phyloP scores from a whole-genome alignment of 371 early-diverging fungal species.

The Umbelopsis sp. region DNA sequence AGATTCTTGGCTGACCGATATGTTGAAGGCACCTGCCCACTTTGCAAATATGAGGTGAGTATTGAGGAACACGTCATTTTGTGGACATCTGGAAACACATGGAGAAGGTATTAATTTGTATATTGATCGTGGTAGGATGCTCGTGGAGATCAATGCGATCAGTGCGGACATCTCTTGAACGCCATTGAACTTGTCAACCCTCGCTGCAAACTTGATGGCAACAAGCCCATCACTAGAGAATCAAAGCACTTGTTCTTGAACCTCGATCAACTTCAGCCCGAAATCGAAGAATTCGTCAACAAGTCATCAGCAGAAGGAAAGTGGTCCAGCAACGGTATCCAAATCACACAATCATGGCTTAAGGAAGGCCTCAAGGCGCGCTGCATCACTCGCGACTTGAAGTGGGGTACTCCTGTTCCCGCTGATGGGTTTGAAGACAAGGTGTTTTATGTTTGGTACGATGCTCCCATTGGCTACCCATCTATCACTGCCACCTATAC shows the following conservation, averaged over 20 bases:
- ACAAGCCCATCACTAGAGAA: constrained; percentile 78
- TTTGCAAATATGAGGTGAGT: constrained; percentile 78
- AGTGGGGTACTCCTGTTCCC: constrained; percentile 99
- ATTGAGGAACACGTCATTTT: no score
- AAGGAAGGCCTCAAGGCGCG: constrained; percentile 95
- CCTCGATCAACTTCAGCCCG: constrained; percentile 78
- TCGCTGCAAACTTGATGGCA: constrained; percentile 93
- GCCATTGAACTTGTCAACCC: constrained; percentile 95
- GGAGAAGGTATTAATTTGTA: no score
- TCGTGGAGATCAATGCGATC: constrained; percentile 99
- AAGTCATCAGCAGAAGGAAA: constrained; percentile 66
- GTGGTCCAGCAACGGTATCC: constrained; percentile 93
- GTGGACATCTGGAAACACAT: no score
- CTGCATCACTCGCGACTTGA: constrained; percentile 99
- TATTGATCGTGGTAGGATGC: constrained; percentile 65
- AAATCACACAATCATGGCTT: constrained; percentile 97
- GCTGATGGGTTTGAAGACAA: constrained; percentile 87
- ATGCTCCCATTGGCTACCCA: constrained; percentile 98
- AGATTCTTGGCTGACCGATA: constrained; percentile 99
- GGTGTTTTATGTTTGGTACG: constrained; percentile 99
- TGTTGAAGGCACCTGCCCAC: constrained; percentile 97
- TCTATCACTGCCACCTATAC: constrained; percentile 97
- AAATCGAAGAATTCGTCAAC: constrained; percentile 77
- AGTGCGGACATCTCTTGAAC: constrained; percentile 92
- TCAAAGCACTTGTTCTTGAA: constrained; percentile 96